Evolutionary conservation across 208 protist genomes (phyloP).

Genomic region (Trichomonas vaginalis): DNA sequence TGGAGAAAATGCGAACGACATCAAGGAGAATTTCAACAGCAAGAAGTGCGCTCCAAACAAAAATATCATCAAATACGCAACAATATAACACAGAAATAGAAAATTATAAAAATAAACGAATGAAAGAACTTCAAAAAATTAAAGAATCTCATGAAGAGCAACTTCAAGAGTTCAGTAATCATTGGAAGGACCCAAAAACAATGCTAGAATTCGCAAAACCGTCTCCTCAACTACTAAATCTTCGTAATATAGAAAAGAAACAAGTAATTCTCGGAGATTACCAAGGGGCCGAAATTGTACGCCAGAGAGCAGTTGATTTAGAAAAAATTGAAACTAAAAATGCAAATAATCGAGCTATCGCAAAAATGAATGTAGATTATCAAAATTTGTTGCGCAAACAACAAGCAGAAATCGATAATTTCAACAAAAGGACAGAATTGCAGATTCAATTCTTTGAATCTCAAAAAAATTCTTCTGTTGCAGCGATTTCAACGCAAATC

Average conservation of each 20-base stretch:
- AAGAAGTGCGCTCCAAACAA: background rate
- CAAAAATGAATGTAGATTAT: background rate
- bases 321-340: background rate
- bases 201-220: background rate
- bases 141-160: background rate
- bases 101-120: background rate
- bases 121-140: background rate
- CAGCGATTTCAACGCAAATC: background rate
- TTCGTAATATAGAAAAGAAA: background rate
- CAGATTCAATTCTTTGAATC: background rate
- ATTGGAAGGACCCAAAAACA: background rate
- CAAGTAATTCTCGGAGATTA: background rate
- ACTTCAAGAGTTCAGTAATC: background rate
- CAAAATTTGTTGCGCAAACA: background rate
- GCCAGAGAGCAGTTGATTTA: background rate
- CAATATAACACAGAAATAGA: background rate
- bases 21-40: background rate
- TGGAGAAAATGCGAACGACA: background rate
- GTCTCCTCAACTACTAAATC: background rate
- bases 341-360: background rate
- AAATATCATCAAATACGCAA: background rate
- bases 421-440: background rate
- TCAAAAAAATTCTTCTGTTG: background rate
- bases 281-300: background rate
- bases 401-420: background rate